Evolutionary conservation across 306 rosid species (phyloP).

Genomic region (Macrotyloma uniflorum): DNA sequence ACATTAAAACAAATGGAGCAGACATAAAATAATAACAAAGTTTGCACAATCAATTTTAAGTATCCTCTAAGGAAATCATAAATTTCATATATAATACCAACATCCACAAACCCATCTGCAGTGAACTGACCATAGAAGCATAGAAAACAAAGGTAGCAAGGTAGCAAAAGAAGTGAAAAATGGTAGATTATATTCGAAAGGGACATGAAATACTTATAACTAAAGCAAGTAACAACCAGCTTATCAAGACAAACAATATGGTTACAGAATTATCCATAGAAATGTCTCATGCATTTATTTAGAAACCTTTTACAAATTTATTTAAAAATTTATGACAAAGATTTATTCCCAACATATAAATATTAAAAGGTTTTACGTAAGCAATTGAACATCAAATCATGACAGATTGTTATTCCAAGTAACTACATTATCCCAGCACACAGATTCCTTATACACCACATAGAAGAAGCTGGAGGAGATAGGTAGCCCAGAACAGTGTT

Average conservation of each 20-base stretch:
- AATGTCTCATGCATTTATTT: neutral
- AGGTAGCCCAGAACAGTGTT: neutral
- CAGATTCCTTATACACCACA: neutral
- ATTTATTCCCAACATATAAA: no score
- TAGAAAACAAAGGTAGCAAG: neutral
- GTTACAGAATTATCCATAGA: neutral
- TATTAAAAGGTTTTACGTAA: neutral
- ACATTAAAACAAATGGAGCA: neutral
- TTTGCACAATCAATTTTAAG: neutral
- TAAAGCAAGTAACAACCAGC: neutral
- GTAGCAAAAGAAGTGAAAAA: neutral
- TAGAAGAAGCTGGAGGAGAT: neutral
- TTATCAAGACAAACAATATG: neutral
- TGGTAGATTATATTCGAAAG: neutral
- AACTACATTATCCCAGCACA: conserved; percentile 1
- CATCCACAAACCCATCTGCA: neutral
- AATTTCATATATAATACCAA: neutral
- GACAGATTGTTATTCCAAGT: neutral
- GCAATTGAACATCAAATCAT: neutral
- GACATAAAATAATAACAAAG: neutral
- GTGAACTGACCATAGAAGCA: neutral
- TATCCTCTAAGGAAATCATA: neutral
- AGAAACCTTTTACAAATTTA: neutral
- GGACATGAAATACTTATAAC: neutral
- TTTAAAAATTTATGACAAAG: neutral